These are phyloP conservation scores for Septoria linicola DNA, from an alignment of 2,329 filamentous ascomycete genomes.

Conservation along the genomic window DNA sequence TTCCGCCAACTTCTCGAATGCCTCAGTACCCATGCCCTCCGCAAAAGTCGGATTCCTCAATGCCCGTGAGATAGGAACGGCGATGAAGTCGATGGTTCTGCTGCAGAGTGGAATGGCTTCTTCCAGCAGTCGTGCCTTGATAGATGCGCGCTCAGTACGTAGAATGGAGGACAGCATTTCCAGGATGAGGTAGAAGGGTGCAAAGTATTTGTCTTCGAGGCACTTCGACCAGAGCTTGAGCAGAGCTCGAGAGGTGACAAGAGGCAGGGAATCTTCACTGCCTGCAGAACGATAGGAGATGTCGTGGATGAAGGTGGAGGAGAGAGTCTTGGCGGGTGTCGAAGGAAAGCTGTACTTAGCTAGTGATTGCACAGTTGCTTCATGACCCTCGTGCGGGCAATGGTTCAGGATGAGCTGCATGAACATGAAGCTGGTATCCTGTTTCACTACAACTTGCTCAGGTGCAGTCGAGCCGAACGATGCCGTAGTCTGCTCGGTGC, in stretches of 20 bases:
- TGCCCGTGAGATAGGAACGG: slow-evolving; percentile 47
- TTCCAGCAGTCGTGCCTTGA: slow-evolving; percentile 60
- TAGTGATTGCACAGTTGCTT: slow-evolving; percentile 67
- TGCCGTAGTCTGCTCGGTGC: slow-evolving; percentile 21
- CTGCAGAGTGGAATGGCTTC: slow-evolving; percentile 52
- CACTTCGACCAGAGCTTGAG: slow-evolving; percentile 69
- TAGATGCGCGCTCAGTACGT: slow-evolving; percentile 58
- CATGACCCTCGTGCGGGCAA: slow-evolving; percentile 53
- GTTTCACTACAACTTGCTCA: slow-evolving; percentile 2
- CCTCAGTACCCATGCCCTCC: slow-evolving; percentile 25
- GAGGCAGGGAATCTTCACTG: slow-evolving; percentile 55
- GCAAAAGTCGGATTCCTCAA: slow-evolving; percentile 35
- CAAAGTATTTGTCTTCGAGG: slow-evolving; percentile 61
- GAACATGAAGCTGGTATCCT: slow-evolving; percentile 37
- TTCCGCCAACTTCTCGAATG: slow-evolving; percentile 50
- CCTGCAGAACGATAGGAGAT: slow-evolving; percentile 56
- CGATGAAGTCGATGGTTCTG: slow-evolving; percentile 55
- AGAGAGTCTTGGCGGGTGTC: slow-evolving; percentile 59
- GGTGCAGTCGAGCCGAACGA: slow-evolving; percentile 14
- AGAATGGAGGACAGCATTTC: slow-evolving; percentile 65
- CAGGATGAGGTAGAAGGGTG: slow-evolving; percentile 64
- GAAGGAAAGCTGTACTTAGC: slow-evolving; percentile 66
- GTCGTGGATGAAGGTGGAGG: slow-evolving; percentile 66
- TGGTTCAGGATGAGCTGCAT: slow-evolving; percentile 66
- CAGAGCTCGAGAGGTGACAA: slow-evolving; percentile 64